Conservation (phyloP, 352 stramenopile species). For the Pythium volutum region DNA sequence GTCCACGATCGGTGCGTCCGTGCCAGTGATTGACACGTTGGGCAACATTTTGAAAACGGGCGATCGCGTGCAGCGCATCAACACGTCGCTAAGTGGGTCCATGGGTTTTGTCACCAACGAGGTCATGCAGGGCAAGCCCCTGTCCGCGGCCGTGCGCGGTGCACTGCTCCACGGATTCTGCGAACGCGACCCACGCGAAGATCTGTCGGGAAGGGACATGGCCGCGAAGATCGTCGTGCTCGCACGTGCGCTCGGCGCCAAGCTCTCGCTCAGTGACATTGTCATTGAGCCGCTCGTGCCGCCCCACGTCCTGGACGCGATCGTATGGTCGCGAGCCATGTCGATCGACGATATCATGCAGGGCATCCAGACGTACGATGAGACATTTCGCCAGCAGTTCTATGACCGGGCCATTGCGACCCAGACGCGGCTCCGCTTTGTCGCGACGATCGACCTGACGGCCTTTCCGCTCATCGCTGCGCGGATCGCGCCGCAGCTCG, state of each 20-base stretch:
- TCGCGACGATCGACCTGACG: constrained; percentile 61
- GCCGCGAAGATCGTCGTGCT: constrained; percentile 70
- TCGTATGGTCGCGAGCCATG: constrained; percentile 47
- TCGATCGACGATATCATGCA: constrained; percentile 44
- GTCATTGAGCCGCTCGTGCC: constrained; percentile 50
- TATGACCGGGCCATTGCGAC: constrained; percentile 40
- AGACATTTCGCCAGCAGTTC: constrained; percentile 52
- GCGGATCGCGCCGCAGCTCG: constrained; percentile 45
- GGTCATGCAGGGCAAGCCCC: constrained; percentile 62
- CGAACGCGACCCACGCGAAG: constrained; percentile 64
- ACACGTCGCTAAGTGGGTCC: constrained; percentile 60
- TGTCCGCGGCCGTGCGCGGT: constrained; percentile 51
- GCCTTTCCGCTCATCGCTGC: constrained; percentile 47
- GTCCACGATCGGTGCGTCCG: constrained; percentile 65
- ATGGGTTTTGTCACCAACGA: constrained; percentile 76
- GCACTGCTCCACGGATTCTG: constrained; percentile 60
- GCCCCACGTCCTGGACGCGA: constrained; percentile 34
- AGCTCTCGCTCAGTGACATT: constrained; percentile 44
- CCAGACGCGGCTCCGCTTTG: constrained; percentile 57
- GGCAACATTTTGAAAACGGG: constrained; percentile 72
- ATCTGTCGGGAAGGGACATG: constrained; percentile 63
- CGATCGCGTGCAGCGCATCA: constrained; percentile 57
- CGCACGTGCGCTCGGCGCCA: constrained; percentile 55
- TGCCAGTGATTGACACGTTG: constrained; percentile 73
- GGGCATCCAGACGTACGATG: constrained; percentile 53